These are phyloP conservation scores for Fusarium concolor DNA, from an alignment of 2,329 filamentous ascomycete genomes.

Conservation along the genomic window DNA sequence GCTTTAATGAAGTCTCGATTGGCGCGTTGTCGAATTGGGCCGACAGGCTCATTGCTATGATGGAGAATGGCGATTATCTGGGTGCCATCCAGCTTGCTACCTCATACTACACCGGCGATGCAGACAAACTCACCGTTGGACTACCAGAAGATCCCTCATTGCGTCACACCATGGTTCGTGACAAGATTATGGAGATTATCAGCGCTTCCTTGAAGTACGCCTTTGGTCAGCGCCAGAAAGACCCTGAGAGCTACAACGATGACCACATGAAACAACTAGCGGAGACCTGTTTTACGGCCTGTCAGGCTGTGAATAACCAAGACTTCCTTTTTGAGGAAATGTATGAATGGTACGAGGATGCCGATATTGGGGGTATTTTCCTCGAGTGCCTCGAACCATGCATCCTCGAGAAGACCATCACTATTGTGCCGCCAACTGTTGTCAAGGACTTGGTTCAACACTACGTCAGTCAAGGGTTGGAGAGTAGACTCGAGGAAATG, in stretches of 20 bases:
- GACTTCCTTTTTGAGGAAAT: constrained; percentile 93
- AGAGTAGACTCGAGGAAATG: constrained; percentile 88
- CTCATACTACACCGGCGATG: constrained; percentile 88
- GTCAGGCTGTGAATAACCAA: constrained; percentile 78
- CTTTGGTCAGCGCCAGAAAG: constrained; percentile 74
- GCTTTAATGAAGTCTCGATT: constrained; percentile 93
- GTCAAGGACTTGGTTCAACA: constrained; percentile 88
- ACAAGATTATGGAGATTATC: constrained; percentile 94
- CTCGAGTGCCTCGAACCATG: constrained; percentile 90
- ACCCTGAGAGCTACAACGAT: constrained; percentile 59
- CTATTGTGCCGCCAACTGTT: constrained; percentile 80
- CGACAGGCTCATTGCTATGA: constrained; percentile 89
- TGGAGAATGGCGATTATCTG: constrained; percentile 97
- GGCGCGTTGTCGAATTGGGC: constrained; percentile 97
- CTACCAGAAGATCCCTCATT: constrained; percentile 83
- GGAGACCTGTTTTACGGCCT: constrained; percentile 85
- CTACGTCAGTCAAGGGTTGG: constrained; percentile 80
- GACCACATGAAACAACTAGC: constrained; percentile 80
- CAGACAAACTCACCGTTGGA: constrained; percentile 95
- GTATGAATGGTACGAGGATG: constrained; percentile 90
- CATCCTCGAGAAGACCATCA: constrained; percentile 82
- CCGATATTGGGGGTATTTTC: constrained; percentile 78
- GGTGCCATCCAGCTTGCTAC: constrained; percentile 90
- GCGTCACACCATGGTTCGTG: constrained; percentile 84
- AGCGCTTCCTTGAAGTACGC: constrained; percentile 90